Percentiles rank a stretch among this genome's conserved stretches.
Conservation (phyloP, 2,329 filamentous ascomycete genomes). For the Aureobasidium sp. region DNA sequence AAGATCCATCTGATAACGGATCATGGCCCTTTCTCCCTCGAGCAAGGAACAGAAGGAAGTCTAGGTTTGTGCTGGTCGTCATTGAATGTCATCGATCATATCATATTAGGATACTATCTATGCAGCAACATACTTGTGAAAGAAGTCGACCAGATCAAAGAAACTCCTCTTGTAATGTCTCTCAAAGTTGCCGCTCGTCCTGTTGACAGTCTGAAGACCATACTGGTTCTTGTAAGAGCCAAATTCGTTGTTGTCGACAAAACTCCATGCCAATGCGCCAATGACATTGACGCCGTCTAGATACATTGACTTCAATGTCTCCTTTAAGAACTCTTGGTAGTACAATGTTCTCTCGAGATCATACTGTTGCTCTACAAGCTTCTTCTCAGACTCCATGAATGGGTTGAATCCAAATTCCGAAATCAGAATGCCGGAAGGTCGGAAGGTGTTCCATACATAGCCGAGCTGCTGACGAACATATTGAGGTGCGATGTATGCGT, state of each 20-base stretch:
- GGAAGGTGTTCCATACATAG: slow-evolving; percentile 56
- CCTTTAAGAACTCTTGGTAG: slow-evolving; percentile 42
- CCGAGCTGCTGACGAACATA: slow-evolving; percentile 51
- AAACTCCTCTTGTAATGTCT: slow-evolving; percentile 32
- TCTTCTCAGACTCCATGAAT: slow-evolving; percentile 40
- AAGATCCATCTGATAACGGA: no score
- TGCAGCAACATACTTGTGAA: slow-evolving; percentile 17
- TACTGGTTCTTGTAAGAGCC: slow-evolving; percentile 45
- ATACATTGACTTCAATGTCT: slow-evolving; percentile 27
- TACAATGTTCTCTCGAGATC: slow-evolving; percentile 49
- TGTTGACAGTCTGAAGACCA: slow-evolving; percentile 45
- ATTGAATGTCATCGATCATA: no score
- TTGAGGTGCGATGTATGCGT: slow-evolving; percentile 52
- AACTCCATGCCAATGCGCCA: slow-evolving; percentile 29
- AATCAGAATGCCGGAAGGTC: slow-evolving; percentile 32
- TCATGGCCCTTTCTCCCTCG: no score
- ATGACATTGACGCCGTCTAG: slow-evolving; percentile 29
- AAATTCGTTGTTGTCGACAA: slow-evolving; percentile 38
- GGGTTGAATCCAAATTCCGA: slow-evolving; percentile 35
- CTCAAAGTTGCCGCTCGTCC: slow-evolving; percentile 28
- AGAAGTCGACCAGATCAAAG: slow-evolving; percentile 31
- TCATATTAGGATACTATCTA: background rate
- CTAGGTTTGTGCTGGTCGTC: no score
- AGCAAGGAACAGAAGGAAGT: no score
- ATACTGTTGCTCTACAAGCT: slow-evolving; percentile 45